Percentiles rank a stretch among this genome's conserved stretches.
Evolutionary conservation across 2,329 filamentous ascomycete genomes (phyloP).

Genomic region (Aschersonia sp.): DNA sequence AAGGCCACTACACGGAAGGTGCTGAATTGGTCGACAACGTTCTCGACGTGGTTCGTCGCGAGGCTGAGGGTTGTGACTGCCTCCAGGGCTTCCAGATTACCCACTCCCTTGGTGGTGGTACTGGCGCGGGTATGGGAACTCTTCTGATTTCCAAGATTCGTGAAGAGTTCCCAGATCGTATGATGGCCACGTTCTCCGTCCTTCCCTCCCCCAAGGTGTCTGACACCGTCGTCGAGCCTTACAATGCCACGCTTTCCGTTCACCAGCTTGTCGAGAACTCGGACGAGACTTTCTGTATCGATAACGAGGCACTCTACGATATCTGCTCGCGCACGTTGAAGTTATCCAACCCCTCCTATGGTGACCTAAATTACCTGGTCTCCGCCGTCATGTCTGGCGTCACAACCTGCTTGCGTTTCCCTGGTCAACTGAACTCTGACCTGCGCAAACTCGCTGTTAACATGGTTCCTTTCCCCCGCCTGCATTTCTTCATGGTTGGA

Average conservation of each 20-base stretch:
- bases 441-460: slow-evolving; percentile 98
- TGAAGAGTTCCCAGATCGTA: slow-evolving; percentile 99
- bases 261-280: slow-evolving; percentile 99
- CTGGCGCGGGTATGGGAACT: slow-evolving; percentile 99
- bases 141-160: slow-evolving; percentile 99
- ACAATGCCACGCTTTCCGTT: slow-evolving; percentile 97
- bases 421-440: slow-evolving; percentile 98
- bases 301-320: slow-evolving; percentile 99
- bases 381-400: slow-evolving; percentile 99
- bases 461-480: slow-evolving; percentile 99
- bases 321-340: slow-evolving; percentile 99
- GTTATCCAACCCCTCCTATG: slow-evolving; percentile 96
- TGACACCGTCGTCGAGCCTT: slow-evolving; percentile 98
- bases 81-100: slow-evolving; percentile 99
- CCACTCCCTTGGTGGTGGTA: slow-evolving; percentile 99
- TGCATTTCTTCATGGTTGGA: slow-evolving; percentile 99
- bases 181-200: slow-evolving; percentile 99
- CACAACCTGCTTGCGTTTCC: slow-evolving; percentile 97
- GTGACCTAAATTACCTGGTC: slow-evolving; percentile 98
- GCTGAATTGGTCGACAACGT: slow-evolving; percentile 97
- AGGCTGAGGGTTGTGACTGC: slow-evolving; percentile 98
- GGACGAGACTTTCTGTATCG: slow-evolving; percentile 99
- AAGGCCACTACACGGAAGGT: slow-evolving; percentile 99
- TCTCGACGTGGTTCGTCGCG: slow-evolving; percentile 93
- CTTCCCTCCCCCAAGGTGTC: slow-evolving; percentile 98